Evolutionary conservation across 2,329 filamentous ascomycete genomes (phyloP).

Genomic region (Verticillium klebahnii): DNA sequence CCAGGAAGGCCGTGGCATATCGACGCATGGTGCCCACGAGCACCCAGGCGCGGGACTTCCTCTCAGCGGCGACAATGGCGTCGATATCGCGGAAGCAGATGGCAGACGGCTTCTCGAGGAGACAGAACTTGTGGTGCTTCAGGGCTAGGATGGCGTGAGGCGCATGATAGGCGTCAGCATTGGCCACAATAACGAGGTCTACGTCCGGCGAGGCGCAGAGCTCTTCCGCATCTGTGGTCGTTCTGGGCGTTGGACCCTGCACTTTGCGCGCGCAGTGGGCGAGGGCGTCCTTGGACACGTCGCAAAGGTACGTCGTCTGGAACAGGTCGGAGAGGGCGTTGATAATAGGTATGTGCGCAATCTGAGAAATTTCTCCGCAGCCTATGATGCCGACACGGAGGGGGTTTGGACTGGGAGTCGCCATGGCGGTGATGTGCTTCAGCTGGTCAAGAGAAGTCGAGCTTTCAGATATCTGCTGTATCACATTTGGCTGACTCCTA

Average conservation of each 20-base stretch:
- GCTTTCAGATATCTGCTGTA: too few relatives aligned
- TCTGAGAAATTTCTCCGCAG: slow-evolving; percentile 44
- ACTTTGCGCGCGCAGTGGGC: slow-evolving; percentile 20
- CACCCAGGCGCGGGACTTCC: slow-evolving; percentile 33
- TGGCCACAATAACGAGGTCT: slow-evolving; percentile 49
- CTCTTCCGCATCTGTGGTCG: slow-evolving; percentile 31
- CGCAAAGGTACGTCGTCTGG: slow-evolving; percentile 44
- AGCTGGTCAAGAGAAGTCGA: too few relatives aligned
- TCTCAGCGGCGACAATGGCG: slow-evolving; percentile 44
- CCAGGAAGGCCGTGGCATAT: slow-evolving; percentile 51
- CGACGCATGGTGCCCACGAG: slow-evolving; percentile 59
- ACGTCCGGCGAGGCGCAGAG: slow-evolving; percentile 37
- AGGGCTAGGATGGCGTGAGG: slow-evolving; percentile 46
- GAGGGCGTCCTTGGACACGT: slow-evolving; percentile 34
- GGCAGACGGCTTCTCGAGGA: slow-evolving; percentile 56
- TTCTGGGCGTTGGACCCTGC: slow-evolving; percentile 14
- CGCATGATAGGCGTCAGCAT: slow-evolving; percentile 50
- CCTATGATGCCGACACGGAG: slow-evolving; percentile 38
- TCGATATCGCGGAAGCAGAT: slow-evolving; percentile 41
- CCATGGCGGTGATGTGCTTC: too few relatives aligned
- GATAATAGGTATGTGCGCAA: slow-evolving; percentile 48
- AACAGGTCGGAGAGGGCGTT: slow-evolving; percentile 38
- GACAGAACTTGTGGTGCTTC: slow-evolving; percentile 46
- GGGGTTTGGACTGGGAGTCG: slow-evolving; percentile 4
- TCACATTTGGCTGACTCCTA: too few relatives aligned